Evolutionary conservation across 2,329 filamentous ascomycete genomes (phyloP).

Genomic region (Ophiostoma sp.): DNA sequence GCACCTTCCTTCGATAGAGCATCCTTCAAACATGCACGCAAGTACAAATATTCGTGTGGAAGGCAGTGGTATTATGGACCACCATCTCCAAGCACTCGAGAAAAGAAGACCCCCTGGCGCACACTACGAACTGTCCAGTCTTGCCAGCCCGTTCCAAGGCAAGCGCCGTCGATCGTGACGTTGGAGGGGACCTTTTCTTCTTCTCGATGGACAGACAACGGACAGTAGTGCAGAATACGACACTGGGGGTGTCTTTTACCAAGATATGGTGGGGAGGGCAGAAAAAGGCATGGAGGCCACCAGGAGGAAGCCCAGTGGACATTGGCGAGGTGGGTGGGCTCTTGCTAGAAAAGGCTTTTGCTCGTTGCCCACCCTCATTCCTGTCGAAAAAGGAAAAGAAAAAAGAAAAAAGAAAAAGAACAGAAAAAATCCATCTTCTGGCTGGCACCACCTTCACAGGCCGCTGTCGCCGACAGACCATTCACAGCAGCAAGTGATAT

Average conservation of each 20-base stretch:
- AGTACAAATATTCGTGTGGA: background rate
- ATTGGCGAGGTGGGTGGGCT: background rate
- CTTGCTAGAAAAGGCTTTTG: background rate
- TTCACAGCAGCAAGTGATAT: slow-evolving; percentile 24
- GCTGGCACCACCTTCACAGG: background rate
- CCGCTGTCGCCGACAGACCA: slow-evolving; percentile 27
- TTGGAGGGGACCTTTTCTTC: background rate
- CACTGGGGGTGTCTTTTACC: background rate
- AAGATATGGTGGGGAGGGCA: background rate
- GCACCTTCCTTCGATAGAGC: background rate
- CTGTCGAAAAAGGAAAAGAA: background rate
- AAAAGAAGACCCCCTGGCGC: background rate
- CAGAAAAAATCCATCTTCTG: background rate
- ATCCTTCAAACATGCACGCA: slow-evolving; percentile 5
- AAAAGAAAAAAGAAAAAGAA: background rate
- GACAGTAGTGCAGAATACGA: background rate
- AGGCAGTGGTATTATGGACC: background rate
- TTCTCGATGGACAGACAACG: background rate
- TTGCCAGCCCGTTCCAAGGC: slow-evolving; percentile 20
- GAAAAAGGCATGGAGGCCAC: background rate
- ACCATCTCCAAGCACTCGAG: background rate
- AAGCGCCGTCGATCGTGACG: slow-evolving; percentile 26
- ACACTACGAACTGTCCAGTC: background rate
- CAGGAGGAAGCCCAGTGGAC: background rate
- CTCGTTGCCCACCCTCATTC: slow-evolving; percentile 2